phyloP scores from a whole-genome alignment of 805 yeast genomes.

The Ogataea minuta region DNA sequence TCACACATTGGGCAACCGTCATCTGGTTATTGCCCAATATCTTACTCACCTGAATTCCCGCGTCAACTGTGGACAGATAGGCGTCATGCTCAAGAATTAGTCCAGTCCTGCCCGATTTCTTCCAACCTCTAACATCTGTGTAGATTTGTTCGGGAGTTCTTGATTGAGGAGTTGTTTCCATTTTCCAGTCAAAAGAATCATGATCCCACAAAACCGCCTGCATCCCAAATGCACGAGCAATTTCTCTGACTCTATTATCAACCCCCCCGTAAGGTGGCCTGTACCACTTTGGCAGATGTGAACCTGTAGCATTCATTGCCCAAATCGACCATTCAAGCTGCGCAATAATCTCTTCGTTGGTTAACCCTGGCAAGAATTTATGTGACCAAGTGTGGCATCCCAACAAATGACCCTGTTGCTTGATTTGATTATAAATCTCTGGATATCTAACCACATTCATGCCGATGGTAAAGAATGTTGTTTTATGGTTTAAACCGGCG shows the following conservation, averaged over 20 bases:
- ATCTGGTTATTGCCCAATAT: slow-evolving; percentile 60
- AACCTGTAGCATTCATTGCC: slow-evolving; percentile 96
- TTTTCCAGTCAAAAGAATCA: slow-evolving; percentile 90
- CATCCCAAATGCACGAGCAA: slow-evolving; percentile 81
- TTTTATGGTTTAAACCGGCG: slow-evolving; percentile 45
- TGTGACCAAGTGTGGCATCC: slow-evolving; percentile 96
- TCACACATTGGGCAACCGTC: slow-evolving; percentile 78
- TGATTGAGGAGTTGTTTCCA: slow-evolving; percentile 44
- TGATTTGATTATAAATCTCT: slow-evolving; percentile 58
- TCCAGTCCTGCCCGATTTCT: slow-evolving; percentile 44
- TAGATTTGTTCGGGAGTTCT: slow-evolving; percentile 53
- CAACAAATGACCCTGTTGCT: slow-evolving; percentile 67
- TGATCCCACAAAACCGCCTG: slow-evolving; percentile 88
- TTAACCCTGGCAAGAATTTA: slow-evolving; percentile 70
- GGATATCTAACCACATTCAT: slow-evolving; percentile 76
- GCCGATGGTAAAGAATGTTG: slow-evolving; percentile 88
- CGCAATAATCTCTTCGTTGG: slow-evolving; percentile 81
- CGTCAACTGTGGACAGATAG: slow-evolving; percentile 59
- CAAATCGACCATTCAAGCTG: slow-evolving; percentile 94
- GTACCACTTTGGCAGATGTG: slow-evolving; percentile 86
- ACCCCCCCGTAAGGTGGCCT: slow-evolving; percentile 97
- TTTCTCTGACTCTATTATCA: slow-evolving; percentile 80
- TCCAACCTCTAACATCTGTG: slow-evolving; percentile 57
- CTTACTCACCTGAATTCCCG: slow-evolving; percentile 57
- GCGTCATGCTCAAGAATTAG: slow-evolving; percentile 88